Evolutionary conservation across 768 basidiomycete species (phyloP).

Genomic region (Lactarius trivialis): DNA sequence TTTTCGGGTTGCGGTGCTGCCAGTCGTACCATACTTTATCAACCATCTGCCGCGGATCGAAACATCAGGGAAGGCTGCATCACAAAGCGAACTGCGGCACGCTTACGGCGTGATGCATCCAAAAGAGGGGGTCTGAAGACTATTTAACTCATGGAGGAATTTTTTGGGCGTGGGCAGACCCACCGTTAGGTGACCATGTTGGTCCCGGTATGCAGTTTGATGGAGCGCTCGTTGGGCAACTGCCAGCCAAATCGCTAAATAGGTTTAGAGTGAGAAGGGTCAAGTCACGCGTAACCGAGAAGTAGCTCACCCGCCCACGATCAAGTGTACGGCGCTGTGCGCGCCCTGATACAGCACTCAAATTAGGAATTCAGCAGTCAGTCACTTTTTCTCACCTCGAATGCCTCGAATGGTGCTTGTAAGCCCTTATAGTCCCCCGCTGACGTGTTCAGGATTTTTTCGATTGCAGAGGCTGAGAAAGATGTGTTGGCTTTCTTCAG

Average conservation of each 20-base stretch:
- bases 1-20: constrained; percentile 28
- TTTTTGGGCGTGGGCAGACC: background rate
- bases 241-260: constrained; percentile 28
- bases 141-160: background rate
- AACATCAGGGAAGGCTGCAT: background rate
- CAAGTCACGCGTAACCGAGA: background rate
- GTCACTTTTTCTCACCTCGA: constrained; percentile 23
- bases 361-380: background rate
- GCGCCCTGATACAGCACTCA: constrained; percentile 26
- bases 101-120: constrained; percentile 32
- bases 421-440: constrained; percentile 28
- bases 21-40: constrained; percentile 36
- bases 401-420: constrained; percentile 28
- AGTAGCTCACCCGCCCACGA: constrained; percentile 29
- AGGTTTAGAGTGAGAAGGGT: background rate
- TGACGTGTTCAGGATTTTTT: constrained; percentile 26
- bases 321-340: constrained; percentile 32
- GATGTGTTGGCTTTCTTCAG: constrained; percentile 25
- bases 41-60: constrained; percentile 27
- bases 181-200: constrained; percentile 32
- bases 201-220: constrained; percentile 27
- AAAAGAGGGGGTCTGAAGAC: constrained; percentile 33
- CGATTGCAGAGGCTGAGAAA: constrained; percentile 26
- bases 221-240: constrained; percentile 28
- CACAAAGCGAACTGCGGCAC: background rate